Conservation (phyloP, 129 eudicot species). For the Arctium lappa region DNA sequence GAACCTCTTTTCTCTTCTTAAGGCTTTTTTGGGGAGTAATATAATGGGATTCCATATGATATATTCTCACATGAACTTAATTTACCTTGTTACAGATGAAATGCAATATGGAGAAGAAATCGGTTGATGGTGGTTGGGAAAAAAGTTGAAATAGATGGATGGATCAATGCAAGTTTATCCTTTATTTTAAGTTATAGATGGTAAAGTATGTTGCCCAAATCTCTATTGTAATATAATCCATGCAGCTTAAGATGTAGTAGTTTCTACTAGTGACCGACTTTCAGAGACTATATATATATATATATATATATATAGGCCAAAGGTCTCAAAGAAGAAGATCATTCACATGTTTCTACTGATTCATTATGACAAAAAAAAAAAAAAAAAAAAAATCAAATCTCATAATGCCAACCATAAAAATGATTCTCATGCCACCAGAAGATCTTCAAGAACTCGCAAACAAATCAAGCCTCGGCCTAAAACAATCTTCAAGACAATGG, state of each 20-base stretch:
- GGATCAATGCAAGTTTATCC: conserved; percentile 19
- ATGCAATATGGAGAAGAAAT: conserved; percentile 4
- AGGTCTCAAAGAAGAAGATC: not conserved
- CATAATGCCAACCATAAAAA: too few species aligned
- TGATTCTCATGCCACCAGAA: too few species aligned
- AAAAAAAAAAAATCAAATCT: too few species aligned
- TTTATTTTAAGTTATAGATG: conserved; percentile 5
- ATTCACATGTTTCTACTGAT: too few species aligned
- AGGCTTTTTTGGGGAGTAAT: too few species aligned
- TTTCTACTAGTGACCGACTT: not conserved
- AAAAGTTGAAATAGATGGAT: conserved; percentile 11
- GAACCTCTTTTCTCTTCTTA: too few species aligned
- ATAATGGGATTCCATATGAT: too few species aligned
- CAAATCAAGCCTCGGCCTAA: too few species aligned
- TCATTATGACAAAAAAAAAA: too few species aligned
- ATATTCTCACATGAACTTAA: not conserved
- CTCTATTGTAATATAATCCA: conserved; percentile 12
- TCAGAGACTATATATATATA: not conserved
- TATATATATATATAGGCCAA: not conserved
- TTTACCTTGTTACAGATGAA: conserved; percentile 23
- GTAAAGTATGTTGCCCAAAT: conserved; percentile 27
- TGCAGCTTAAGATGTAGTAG: conserved; percentile 10
- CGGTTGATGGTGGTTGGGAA: not conserved
- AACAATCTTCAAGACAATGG: too few species aligned
- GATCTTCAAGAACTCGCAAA: too few species aligned